phyloP scores from a whole-genome alignment of 2,329 filamentous ascomycete species.

The Tolypocladium sp. region DNA sequence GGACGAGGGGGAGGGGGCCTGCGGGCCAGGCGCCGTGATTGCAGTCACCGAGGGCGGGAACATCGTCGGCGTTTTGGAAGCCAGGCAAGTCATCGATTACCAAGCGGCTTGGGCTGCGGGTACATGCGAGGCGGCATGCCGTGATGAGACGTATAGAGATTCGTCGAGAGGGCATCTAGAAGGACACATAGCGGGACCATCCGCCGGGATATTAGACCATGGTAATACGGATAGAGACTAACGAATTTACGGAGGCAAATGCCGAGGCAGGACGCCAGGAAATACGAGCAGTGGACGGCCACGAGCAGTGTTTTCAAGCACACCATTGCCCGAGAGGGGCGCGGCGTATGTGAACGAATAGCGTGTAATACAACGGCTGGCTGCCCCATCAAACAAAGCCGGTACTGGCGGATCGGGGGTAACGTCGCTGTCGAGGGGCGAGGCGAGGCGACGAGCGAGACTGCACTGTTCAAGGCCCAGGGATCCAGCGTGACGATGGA shows the following conservation, averaged over 20 bases:
- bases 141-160: background rate
- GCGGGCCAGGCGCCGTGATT: slow-evolving; percentile 13
- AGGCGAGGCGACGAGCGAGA: background rate
- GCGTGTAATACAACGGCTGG: background rate
- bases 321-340: background rate
- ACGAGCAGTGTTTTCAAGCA: background rate
- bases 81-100: slow-evolving; percentile 1
- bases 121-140: background rate
- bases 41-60: slow-evolving; percentile 20
- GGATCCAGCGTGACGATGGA: background rate
- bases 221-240: background rate
- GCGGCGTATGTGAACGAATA: background rate
- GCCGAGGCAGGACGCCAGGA: background rate
- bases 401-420: background rate
- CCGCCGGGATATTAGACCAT: background rate
- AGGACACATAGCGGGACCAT: background rate
- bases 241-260: background rate
- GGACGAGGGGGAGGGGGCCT: slow-evolving; percentile 17
- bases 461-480: background rate
- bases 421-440: background rate
- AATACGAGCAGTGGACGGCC: background rate
- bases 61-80: slow-evolving; percentile 12
- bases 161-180: background rate
- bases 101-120: background rate
- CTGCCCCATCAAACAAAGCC: background rate